A percentile compares a stretch with the other conserved stretches of the same genome.
These are phyloP conservation scores for Fusarium musae DNA, from an alignment of 2,329 filamentous ascomycete genomes.

Conservation along the genomic window DNA sequence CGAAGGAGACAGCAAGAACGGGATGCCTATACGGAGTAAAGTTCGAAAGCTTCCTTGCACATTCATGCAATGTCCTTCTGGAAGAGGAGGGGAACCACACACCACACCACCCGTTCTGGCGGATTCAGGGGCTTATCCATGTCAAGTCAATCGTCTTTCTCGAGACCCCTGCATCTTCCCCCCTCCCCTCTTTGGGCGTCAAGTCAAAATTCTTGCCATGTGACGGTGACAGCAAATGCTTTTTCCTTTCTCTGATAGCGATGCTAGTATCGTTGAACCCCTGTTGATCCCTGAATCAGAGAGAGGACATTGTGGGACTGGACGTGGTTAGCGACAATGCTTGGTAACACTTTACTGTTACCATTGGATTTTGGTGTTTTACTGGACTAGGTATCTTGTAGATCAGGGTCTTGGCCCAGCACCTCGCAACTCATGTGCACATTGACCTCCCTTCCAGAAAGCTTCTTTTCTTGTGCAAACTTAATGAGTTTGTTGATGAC, in stretches of 20 bases:
- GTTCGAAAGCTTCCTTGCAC: conserved; percentile 8
- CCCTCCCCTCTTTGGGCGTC: conserved; percentile 22
- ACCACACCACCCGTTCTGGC: conserved; percentile 36
- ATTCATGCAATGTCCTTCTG: conserved; percentile 37
- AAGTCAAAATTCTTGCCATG: conserved; percentile 22
- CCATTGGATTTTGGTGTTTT: conserved; percentile 6
- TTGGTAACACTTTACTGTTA: conserved; percentile 9
- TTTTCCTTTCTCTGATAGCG: background rate
- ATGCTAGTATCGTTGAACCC: conserved; percentile 12
- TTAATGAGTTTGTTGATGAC: background rate
- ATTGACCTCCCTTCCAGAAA: conserved; percentile 10
- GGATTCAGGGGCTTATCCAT: conserved; percentile 41
- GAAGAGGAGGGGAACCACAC: conserved; percentile 38
- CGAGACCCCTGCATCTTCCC: background rate
- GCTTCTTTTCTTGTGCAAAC: background rate
- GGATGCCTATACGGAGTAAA: background rate
- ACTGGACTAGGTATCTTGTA: conserved; percentile 3
- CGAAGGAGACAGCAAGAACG: background rate
- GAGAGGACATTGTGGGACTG: conserved; percentile 9
- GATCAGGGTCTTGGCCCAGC: conserved; percentile 21
- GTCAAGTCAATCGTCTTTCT: conserved; percentile 19
- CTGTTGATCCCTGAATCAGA: conserved; percentile 36
- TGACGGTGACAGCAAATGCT: conserved; percentile 10
- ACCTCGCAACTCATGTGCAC: conserved; percentile 21
- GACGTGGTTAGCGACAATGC: conserved; percentile 21